Evolutionary conservation across 768 basidiomycete genomes (phyloP).

Genomic region (Kwoniella sp.): DNA sequence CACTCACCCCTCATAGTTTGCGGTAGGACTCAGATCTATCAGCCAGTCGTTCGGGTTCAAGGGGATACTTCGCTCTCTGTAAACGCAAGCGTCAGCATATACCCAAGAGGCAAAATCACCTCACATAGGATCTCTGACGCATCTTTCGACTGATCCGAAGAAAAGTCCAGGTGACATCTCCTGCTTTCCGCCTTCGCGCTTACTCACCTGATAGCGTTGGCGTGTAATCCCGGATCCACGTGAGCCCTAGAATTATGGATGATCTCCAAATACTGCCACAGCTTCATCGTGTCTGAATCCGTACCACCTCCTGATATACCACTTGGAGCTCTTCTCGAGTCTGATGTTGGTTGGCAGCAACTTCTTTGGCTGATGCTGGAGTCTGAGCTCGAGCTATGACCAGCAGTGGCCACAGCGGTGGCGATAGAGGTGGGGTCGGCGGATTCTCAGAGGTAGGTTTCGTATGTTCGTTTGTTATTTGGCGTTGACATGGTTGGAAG

Average conservation of each 20-base stretch:
- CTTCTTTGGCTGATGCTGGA: neutral
- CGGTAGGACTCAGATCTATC: constrained; percentile 12
- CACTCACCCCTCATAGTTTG: constrained; percentile 15
- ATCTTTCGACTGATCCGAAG: neutral
- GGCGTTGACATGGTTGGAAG: neutral
- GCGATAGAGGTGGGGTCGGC: neutral
- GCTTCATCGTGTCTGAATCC: constrained; percentile 5
- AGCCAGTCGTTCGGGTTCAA: constrained; percentile 18
- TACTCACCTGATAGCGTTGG: neutral
- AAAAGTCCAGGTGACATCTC: constrained; percentile 4
- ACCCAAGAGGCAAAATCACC: no score
- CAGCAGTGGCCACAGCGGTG: neutral
- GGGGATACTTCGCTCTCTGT: constrained; percentile 15
- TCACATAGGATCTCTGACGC: no score
- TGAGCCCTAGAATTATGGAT: constrained; percentile 14
- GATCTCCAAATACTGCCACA: constrained; percentile 14
- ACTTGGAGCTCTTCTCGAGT: neutral
- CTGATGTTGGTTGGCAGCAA: neutral
- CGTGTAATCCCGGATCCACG: constrained; percentile 8
- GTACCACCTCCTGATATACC: constrained; percentile 13
- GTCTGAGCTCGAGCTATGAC: neutral
- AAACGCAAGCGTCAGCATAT: neutral
- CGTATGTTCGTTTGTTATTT: constrained; percentile 1
- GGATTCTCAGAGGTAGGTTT: neutral
- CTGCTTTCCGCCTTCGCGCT: neutral